phyloP scores from a whole-genome alignment of 1,284 basidiomycete genomes.

The Sporisorium graminicola region DNA sequence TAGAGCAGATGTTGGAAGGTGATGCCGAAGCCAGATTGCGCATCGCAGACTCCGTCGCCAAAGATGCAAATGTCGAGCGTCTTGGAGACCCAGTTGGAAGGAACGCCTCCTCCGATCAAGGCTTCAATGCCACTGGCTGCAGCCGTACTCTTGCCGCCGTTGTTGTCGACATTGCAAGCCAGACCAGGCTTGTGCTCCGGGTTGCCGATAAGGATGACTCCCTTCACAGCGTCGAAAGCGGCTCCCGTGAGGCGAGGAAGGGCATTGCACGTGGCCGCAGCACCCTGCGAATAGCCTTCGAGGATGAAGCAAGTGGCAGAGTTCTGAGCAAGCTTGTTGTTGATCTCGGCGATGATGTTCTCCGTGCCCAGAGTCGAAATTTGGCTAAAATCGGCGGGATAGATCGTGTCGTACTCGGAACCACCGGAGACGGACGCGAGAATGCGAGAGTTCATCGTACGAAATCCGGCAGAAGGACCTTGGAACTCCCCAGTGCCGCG shows the following conservation, averaged over 20 bases:
- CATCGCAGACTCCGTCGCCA: slow-evolving; percentile 66
- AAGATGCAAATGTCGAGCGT: slow-evolving; percentile 63
- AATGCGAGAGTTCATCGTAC: slow-evolving; percentile 49
- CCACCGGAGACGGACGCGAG: slow-evolving; percentile 37
- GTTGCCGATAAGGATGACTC: slow-evolving; percentile 67
- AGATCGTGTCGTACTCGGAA: slow-evolving; percentile 61
- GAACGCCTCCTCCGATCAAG: slow-evolving; percentile 34
- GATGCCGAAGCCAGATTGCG: slow-evolving; percentile 50
- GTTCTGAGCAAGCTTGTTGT: slow-evolving; percentile 11
- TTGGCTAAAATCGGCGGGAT: slow-evolving; percentile 60
- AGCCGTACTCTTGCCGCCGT: slow-evolving; percentile 57
- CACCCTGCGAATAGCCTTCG: slow-evolving; percentile 60
- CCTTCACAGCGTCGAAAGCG: slow-evolving; percentile 60
- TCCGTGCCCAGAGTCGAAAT: slow-evolving; percentile 52
- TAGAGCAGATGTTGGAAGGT: slow-evolving; percentile 60
- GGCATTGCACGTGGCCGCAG: slow-evolving; percentile 64
- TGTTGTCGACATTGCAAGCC: slow-evolving; percentile 62
- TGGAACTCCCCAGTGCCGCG: slow-evolving; percentile 67
- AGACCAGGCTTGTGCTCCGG: slow-evolving; percentile 61
- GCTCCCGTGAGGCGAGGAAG: slow-evolving; percentile 49
- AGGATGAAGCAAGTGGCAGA: slow-evolving; percentile 41
- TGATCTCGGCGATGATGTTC: slow-evolving; percentile 51
- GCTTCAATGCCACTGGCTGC: slow-evolving; percentile 43
- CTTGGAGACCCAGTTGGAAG: slow-evolving; percentile 57
- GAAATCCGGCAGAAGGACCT: slow-evolving; percentile 58